Evolutionary conservation across 2,329 filamentous ascomycete species (phyloP).

Genomic region (Raffaelea arxii): DNA sequence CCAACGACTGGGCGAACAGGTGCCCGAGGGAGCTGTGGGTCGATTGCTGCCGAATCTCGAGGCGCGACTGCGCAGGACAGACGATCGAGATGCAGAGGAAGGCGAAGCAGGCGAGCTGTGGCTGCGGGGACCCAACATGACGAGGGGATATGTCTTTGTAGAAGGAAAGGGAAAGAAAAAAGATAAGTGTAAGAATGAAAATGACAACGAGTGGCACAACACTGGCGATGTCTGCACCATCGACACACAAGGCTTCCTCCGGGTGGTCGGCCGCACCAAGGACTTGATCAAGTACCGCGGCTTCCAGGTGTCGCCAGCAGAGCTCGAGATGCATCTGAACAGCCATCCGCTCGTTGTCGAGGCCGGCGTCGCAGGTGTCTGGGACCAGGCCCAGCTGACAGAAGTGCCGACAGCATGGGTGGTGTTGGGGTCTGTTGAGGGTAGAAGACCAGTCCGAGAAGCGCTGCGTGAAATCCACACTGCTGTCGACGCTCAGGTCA

Average conservation of each 20-base stretch:
- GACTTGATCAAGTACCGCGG: constrained; percentile 32
- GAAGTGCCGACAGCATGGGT: constrained; percentile 30
- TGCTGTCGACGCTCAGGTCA: constrained; percentile 24
- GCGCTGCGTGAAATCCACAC: constrained; percentile 21
- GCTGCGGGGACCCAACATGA: constrained; percentile 32
- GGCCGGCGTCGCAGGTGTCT: constrained; percentile 23
- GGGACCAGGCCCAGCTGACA: constrained; percentile 27
- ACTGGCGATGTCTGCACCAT: constrained; percentile 33
- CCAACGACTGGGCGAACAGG: constrained; percentile 22
- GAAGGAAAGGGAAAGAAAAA: too few species aligned
- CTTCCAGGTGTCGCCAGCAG: constrained; percentile 26
- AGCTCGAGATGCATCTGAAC: constrained; percentile 24
- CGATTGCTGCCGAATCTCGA: constrained; percentile 27
- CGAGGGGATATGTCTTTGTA: constrained; percentile 26
- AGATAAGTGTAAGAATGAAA: too few species aligned
- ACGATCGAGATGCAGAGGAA: background rate
- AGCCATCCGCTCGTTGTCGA: constrained; percentile 26
- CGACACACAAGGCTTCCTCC: constrained; percentile 20
- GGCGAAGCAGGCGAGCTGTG: constrained; percentile 20
- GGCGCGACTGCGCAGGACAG: constrained; percentile 23
- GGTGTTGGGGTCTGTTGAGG: constrained; percentile 17
- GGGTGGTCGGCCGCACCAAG: constrained; percentile 21
- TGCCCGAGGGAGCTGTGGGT: constrained; percentile 24
- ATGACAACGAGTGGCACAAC: constrained; percentile 33
- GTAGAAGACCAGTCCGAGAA: constrained; percentile 9